Conservation (phyloP, 352 stramenopile genomes). For the Phytopythium kandeliae region DNA sequence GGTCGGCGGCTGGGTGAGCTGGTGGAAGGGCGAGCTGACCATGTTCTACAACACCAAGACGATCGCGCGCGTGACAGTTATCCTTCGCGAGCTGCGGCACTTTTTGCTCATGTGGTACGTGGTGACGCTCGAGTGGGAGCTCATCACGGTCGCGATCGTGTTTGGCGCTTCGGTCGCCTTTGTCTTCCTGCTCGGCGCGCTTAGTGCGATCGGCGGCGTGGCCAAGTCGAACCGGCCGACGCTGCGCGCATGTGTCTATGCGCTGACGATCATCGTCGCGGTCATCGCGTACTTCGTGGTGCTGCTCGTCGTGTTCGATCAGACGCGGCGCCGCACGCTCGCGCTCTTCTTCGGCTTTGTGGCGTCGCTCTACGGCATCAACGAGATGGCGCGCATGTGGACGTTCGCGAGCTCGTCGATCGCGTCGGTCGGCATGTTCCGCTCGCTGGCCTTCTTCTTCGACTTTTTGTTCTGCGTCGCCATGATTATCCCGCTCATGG, state of each 20-base stretch:
- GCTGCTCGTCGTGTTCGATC: conserved; percentile 27
- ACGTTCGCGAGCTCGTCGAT: conserved; percentile 70
- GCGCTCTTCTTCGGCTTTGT: conserved; percentile 82
- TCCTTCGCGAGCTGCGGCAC: conserved; percentile 73
- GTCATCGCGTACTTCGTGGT: conserved; percentile 47
- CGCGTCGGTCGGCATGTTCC: conserved; percentile 57
- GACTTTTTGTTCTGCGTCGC: conserved; percentile 75
- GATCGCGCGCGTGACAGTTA: conserved; percentile 68
- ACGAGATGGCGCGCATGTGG: conserved; percentile 84
- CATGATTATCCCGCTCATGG: conserved; percentile 70
- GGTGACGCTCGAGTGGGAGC: conserved; percentile 59
- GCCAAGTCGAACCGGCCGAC: conserved; percentile 32
- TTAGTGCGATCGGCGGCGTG: conserved; percentile 23
- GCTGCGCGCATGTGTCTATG: conserved; percentile 49
- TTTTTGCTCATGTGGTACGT: conserved; percentile 86
- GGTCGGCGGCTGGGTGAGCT: conserved; percentile 68
- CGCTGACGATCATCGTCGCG: conserved; percentile 28
- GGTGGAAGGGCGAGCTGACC: conserved; percentile 77
- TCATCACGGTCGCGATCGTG: conserved; percentile 44
- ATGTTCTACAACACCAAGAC: conserved; percentile 66
- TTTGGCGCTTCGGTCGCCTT: conserved; percentile 49
- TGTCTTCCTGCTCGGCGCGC: conserved; percentile 46
- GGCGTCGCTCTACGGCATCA: conserved; percentile 68
- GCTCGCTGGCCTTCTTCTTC: conserved; percentile 81
- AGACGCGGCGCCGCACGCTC: conserved; percentile 29